Evolutionary conservation across 2,329 filamentous ascomycete genomes (phyloP).

Genomic region (Stachybotrys elegans): DNA sequence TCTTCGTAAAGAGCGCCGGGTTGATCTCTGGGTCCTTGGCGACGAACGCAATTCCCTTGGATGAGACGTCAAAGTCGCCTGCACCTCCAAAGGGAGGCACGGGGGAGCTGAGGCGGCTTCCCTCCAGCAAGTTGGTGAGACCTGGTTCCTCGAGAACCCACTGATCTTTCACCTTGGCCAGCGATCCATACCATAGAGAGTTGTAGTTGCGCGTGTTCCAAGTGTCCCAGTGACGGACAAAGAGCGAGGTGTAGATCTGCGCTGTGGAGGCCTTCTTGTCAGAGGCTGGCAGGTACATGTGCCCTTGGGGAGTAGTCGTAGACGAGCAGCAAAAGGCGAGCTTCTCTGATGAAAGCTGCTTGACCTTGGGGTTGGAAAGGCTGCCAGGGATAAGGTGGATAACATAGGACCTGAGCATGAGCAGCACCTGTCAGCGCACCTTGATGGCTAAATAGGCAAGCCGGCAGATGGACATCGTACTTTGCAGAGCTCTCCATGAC

Average conservation of each 20-base stretch:
- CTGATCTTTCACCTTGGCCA: constrained; percentile 39
- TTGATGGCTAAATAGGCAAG: too few relatives aligned
- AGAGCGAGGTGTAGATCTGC: constrained; percentile 68
- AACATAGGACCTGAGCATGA: constrained; percentile 28
- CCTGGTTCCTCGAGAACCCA: constrained; percentile 38
- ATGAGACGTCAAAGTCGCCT: constrained; percentile 73
- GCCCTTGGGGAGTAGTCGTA: constrained; percentile 61
- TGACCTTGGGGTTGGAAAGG: constrained; percentile 56
- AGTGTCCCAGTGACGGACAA: constrained; percentile 79
- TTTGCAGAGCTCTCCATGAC: constrained; percentile 27
- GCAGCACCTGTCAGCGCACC: too few relatives aligned
- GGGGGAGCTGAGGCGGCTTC: constrained; percentile 57
- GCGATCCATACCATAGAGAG: constrained; percentile 66
- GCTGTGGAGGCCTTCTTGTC: constrained; percentile 58
- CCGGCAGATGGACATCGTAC: constrained; percentile 24
- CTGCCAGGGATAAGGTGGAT: constrained; percentile 45
- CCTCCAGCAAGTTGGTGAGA: constrained; percentile 60
- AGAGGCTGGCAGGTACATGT: constrained; percentile 60
- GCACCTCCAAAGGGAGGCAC: constrained; percentile 74
- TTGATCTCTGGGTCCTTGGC: constrained; percentile 69
- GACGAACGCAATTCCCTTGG: constrained; percentile 64
- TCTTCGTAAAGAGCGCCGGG: constrained; percentile 72
- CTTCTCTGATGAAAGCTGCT: constrained; percentile 41
- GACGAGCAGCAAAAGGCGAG: constrained; percentile 57
- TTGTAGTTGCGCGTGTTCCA: constrained; percentile 65